A percentile compares a stretch with the other conserved stretches of the same genome.
phyloP scores from a whole-genome alignment of 176 grass and related monocot species.

The Carex scoparia region DNA sequence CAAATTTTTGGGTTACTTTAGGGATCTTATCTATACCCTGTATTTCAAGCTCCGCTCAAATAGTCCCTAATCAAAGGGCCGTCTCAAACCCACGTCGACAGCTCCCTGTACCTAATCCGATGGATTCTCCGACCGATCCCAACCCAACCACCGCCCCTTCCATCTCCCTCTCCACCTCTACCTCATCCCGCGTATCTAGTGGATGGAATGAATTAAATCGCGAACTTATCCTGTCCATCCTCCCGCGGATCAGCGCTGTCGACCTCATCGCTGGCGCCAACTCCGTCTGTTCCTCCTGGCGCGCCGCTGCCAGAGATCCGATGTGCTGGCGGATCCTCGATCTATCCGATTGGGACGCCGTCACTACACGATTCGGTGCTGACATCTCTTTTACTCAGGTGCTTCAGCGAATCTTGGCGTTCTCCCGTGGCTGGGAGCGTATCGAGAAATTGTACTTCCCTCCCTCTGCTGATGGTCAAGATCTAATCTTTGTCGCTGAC shows the following conservation, averaged over 20 bases:
- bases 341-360: conserved; percentile 21
- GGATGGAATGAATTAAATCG: not conserved
- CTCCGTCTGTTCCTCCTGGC: conserved; percentile 15
- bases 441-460: conserved; percentile 5
- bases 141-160: not conserved
- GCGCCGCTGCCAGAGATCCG: not conserved
- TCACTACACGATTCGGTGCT: not conserved
- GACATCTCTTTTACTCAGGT: not conserved
- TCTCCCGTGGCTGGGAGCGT: not conserved
- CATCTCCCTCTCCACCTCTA: not conserved
- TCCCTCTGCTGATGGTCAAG: not conserved
- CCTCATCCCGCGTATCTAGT: not conserved
- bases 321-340: not conserved
- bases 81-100: not conserved
- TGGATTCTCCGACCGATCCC: not conserved
- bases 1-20: too few species aligned
- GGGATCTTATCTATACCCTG: too few species aligned
- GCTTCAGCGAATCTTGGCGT: not conserved
- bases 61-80: not conserved
- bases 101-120: not conserved
- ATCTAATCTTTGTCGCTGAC: conserved; percentile 4
- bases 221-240: not conserved
- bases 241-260: not conserved
- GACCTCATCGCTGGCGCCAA: conserved; percentile 9
- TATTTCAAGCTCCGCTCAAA: not conserved